These are phyloP conservation scores for Lophiotrema nucula DNA, from an alignment of 495 filamentous ascomycete species.

Conservation along the genomic window DNA sequence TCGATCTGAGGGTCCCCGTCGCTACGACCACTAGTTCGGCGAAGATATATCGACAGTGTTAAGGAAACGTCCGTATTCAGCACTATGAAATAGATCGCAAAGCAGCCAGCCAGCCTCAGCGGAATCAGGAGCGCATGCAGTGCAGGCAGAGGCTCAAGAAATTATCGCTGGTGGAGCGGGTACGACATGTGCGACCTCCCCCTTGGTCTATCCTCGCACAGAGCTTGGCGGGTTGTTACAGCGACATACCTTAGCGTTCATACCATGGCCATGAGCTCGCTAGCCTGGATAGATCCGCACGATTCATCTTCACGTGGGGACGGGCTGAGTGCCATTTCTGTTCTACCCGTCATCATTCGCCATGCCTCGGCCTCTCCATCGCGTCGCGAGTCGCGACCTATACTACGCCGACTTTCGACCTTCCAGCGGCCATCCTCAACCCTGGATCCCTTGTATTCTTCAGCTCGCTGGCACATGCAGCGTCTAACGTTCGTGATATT, in stretches of 20 bases:
- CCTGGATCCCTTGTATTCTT: too few relatives aligned
- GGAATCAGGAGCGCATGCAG: too few relatives aligned
- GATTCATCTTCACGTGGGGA: neutral
- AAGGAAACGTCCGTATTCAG: neutral
- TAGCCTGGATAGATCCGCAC: neutral
- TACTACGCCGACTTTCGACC: too few relatives aligned
- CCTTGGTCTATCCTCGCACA: neutral
- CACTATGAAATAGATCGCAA: too few relatives aligned
- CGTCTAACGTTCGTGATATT: too few relatives aligned
- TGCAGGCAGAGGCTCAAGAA: neutral
- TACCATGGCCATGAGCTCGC: neutral
- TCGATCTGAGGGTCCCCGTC: neutral
- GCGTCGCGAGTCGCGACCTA: neutral
- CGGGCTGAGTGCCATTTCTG: neutral
- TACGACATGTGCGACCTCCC: neutral
- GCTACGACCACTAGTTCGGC: neutral
- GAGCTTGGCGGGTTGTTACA: neutral
- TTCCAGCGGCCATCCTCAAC: too few relatives aligned
- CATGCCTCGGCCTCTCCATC: neutral
- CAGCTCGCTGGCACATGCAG: too few relatives aligned
- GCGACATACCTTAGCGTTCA: neutral
- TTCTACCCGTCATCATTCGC: neutral
- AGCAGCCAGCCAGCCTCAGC: too few relatives aligned
- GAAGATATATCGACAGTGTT: neutral
- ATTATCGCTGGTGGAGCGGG: neutral